A percentile compares a stretch with the other conserved stretches of the same genome.
phyloP scores from a whole-genome alignment of 1,284 basidiomycete genomes.

The Ustilago shanxiensis region DNA sequence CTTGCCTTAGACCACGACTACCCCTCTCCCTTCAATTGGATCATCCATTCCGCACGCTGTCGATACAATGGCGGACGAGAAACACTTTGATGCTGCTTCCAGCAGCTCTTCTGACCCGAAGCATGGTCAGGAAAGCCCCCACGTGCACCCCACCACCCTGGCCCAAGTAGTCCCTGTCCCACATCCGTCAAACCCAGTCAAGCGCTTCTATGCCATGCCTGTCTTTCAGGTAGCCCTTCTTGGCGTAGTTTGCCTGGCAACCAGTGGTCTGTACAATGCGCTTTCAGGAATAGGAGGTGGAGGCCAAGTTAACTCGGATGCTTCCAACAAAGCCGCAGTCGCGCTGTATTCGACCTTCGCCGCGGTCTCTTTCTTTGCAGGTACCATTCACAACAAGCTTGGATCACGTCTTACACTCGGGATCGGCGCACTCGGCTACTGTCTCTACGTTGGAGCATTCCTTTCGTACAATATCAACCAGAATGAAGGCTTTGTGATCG shows the following conservation, averaged over 20 bases:
- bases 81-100: conserved; percentile 34
- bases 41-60: no score
- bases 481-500: conserved; percentile 73
- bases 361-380: conserved; percentile 74
- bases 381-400: conserved; percentile 76
- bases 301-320: conserved; percentile 56
- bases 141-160: conserved; percentile 24
- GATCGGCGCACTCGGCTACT: conserved; percentile 75
- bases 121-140: conserved; percentile 11
- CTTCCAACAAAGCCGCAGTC: conserved; percentile 47
- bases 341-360: conserved; percentile 66
- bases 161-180: conserved; percentile 21
- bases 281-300: conserved; percentile 74
- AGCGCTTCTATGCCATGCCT: conserved; percentile 33
- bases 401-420: conserved; percentile 80
- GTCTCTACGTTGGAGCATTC: conserved; percentile 80
- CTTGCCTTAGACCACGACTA: no score
- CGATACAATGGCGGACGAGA: conserved; percentile 35
- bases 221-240: conserved; percentile 35
- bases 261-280: conserved; percentile 76
- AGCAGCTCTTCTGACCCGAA: conserved; percentile 36
- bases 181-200: conserved; percentile 28
- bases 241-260: conserved; percentile 69
- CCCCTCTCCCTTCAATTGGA: no score
- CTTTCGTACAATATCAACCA: conserved; percentile 72